Conservation (phyloP, 148 eudicot species). For the Nepenthes mirabilis region DNA sequence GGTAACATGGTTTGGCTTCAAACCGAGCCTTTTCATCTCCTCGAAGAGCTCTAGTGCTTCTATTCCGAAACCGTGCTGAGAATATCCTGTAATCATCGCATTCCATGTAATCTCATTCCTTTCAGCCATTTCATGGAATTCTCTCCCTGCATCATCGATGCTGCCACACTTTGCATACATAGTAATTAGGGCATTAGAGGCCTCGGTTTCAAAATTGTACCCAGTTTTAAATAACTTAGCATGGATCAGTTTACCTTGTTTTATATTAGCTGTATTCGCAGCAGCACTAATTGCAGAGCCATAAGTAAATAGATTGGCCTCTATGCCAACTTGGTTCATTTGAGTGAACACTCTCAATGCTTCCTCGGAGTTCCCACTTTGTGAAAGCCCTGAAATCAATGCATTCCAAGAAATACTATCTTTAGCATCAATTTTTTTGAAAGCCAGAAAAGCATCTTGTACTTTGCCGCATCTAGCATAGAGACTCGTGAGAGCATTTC, state of each 20-base stretch:
- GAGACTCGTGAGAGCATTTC: conserved; percentile 68
- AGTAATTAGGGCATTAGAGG: conserved; percentile 67
- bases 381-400: conserved; percentile 76
- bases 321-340: conserved; percentile 59
- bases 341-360: conserved; percentile 51
- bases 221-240: conserved; percentile 60
- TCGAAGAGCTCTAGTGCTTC: conserved; percentile 59
- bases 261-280: conserved; percentile 55
- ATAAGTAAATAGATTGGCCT: conserved; percentile 57
- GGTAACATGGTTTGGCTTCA: conserved; percentile 65
- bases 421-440: conserved; percentile 45
- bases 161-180: conserved; percentile 75
- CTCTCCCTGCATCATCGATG: conserved; percentile 58
- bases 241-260: conserved; percentile 77
- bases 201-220: conserved; percentile 50
- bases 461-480: conserved; percentile 81
- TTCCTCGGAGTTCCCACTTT: conserved; percentile 66
- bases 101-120: conserved; percentile 79
- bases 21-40: conserved; percentile 49
- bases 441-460: conserved; percentile 53
- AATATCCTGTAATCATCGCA: conserved; percentile 80
- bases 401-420: conserved; percentile 81
- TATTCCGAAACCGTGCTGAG: conserved; percentile 75
- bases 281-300: conserved; percentile 85
- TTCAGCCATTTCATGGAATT: conserved; percentile 36